phyloP scores from a whole-genome alignment of 208 protist genomes.

The Acanthamoeba lenticulata region DNA sequence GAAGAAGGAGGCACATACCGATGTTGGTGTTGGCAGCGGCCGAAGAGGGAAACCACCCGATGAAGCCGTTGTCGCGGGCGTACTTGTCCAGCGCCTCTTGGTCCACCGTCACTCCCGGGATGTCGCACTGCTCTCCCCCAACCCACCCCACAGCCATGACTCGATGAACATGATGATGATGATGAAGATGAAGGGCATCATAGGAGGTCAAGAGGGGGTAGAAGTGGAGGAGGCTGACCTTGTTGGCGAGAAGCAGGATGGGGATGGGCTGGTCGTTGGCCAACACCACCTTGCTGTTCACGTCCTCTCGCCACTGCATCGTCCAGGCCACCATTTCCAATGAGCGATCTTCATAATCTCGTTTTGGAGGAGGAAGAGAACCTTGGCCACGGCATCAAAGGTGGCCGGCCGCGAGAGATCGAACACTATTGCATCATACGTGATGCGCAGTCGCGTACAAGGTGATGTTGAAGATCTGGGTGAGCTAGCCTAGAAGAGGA shows the following conservation, averaged over 20 bases:
- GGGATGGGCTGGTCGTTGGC: slow-evolving; percentile 83
- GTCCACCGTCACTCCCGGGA: slow-evolving; percentile 39
- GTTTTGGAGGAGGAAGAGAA: neutral
- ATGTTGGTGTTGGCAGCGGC: slow-evolving; percentile 61
- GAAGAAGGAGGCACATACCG: neutral
- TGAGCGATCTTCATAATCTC: neutral
- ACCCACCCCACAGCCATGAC: neutral
- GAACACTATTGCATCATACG: neutral
- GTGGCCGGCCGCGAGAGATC: slow-evolving; percentile 76
- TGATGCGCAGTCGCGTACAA: neutral
- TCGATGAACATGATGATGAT: neutral
- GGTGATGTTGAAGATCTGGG: neutral
- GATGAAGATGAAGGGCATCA: neutral
- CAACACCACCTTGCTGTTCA: slow-evolving; percentile 81
- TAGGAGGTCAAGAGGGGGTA: neutral
- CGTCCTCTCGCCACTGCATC: slow-evolving; percentile 81
- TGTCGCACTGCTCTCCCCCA: slow-evolving; percentile 30
- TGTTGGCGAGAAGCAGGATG: slow-evolving; percentile 81
- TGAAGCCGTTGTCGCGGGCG: slow-evolving; percentile 26
- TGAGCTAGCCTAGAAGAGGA: neutral
- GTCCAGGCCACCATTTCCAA: neutral
- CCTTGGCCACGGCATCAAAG: slow-evolving; percentile 82
- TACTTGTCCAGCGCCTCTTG: slow-evolving; percentile 26
- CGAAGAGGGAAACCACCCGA: slow-evolving; percentile 55
- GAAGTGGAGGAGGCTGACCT: slow-evolving; percentile 30